Percentiles rank a stretch among this genome's conserved stretches.
Conservation (phyloP, 768 basidiomycete species). For the Clavaria fumosa region DNA sequence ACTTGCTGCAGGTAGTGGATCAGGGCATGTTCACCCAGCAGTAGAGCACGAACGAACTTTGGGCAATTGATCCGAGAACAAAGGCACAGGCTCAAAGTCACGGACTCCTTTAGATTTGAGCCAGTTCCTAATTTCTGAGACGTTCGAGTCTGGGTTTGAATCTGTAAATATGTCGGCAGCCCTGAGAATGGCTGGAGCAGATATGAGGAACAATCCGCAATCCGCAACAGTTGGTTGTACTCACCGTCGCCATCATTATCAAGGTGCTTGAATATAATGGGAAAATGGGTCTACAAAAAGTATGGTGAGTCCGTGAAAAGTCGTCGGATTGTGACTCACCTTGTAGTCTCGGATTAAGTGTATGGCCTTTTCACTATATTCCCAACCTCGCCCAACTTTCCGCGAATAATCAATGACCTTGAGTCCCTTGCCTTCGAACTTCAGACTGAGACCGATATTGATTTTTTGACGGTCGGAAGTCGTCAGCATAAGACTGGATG, state of each 20-base stretch:
- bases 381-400: constrained; percentile 78
- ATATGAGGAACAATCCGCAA: constrained; percentile 2
- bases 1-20: constrained; percentile 36
- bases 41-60: constrained; percentile 38
- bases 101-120: constrained; percentile 73
- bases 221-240: constrained; percentile 11
- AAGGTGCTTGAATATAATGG: constrained; percentile 64
- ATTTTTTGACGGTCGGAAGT: constrained; percentile 61
- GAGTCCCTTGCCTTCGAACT: constrained; percentile 86
- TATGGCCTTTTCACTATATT: constrained; percentile 81
- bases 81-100: constrained; percentile 84
- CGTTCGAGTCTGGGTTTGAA: constrained; percentile 46
- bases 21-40: constrained; percentile 1
- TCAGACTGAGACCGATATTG: constrained; percentile 87
- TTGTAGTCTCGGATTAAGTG: constrained; percentile 75
- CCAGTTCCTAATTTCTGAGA: constrained; percentile 76
- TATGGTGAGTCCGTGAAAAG: constrained; percentile 2
- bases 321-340: constrained; percentile 21
- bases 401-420: constrained; percentile 90
- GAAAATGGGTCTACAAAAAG: constrained; percentile 47
- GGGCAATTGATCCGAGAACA: constrained; percentile 82
- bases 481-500: constrained; percentile 85
- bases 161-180: constrained; percentile 43
- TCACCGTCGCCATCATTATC: constrained; percentile 61
- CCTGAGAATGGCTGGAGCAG: constrained; percentile 50